phyloP scores from a whole-genome alignment of 208 protist genomes.

The Leishmania guyanensis region DNA sequence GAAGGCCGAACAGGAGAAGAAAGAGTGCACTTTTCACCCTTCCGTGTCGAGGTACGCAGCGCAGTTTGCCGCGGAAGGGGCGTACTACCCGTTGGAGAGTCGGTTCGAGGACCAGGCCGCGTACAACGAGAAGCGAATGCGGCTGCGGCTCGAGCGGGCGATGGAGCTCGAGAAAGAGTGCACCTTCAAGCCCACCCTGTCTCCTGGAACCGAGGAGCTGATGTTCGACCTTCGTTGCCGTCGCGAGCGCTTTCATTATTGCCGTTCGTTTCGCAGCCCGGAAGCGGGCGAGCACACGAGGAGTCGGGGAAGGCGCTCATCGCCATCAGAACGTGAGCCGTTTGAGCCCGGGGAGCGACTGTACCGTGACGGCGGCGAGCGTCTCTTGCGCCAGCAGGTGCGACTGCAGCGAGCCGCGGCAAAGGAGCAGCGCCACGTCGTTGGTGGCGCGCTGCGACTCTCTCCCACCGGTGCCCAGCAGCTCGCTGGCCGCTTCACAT shows the following conservation, averaged over 20 bases:
- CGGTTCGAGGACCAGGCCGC: slow-evolving; percentile 33
- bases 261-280: neutral
- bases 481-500: slow-evolving; percentile 52
- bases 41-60: slow-evolving; percentile 56
- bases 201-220: slow-evolving; percentile 40
- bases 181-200: slow-evolving; percentile 67
- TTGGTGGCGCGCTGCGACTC: slow-evolving; percentile 54
- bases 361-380: slow-evolving; percentile 74
- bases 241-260: slow-evolving; percentile 2
- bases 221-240: slow-evolving; percentile 25
- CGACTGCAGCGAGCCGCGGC: slow-evolving; percentile 48
- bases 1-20: slow-evolving; percentile 26
- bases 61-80: slow-evolving; percentile 19
- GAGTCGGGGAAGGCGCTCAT: neutral
- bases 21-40: slow-evolving; percentile 65
- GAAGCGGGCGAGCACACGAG: neutral
- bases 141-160: slow-evolving; percentile 38
- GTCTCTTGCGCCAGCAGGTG: slow-evolving; percentile 80
- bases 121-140: slow-evolving; percentile 37
- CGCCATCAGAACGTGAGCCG: slow-evolving; percentile 33
- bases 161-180: slow-evolving; percentile 36
- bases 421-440: slow-evolving; percentile 22
- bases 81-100: slow-evolving; percentile 39
- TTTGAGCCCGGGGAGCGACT: slow-evolving; percentile 67
- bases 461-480: slow-evolving; percentile 27